These are phyloP conservation scores for Umbelopsis vinacea DNA, from an alignment of 192 early-diverging fungal genomes.

Conservation along the genomic window DNA sequence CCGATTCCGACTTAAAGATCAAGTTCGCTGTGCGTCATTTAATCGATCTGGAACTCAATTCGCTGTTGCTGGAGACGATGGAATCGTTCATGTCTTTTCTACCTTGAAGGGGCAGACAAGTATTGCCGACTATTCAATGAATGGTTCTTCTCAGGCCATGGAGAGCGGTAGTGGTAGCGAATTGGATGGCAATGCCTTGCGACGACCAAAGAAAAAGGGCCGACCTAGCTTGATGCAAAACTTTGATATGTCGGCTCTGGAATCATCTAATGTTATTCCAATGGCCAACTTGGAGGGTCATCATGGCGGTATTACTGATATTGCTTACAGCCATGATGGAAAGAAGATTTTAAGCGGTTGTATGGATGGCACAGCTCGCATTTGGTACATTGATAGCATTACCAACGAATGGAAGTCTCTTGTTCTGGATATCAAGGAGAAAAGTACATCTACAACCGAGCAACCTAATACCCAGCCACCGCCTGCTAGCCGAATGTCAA, in stretches of 20 bases:
- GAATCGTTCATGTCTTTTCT: constrained; percentile 77
- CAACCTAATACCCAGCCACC: not conserved
- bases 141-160: not conserved
- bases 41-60: constrained; percentile 80
- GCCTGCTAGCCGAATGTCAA: not conserved
- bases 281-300: constrained; percentile 73
- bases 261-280: constrained; percentile 32
- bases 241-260: constrained; percentile 15
- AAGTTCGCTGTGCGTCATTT: constrained; percentile 66
- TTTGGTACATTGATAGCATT: constrained; percentile 65
- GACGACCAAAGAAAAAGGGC: constrained; percentile 40
- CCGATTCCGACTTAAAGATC: constrained; percentile 53
- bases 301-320: constrained; percentile 70
- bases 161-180: constrained; percentile 25
- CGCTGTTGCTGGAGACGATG: constrained; percentile 77
- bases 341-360: constrained; percentile 70
- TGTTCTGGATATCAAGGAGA: constrained; percentile 25
- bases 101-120: constrained; percentile 55
- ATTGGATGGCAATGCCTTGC: constrained; percentile 27
- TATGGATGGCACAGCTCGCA: constrained; percentile 76
- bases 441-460: not conserved
- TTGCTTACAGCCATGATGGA: constrained; percentile 74
- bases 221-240: constrained; percentile 22
- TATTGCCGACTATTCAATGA: not conserved
- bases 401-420: constrained; percentile 64